Evolutionary conservation across 176 grass and related monocot species (phyloP).

Genomic region (Ensete glaucum): DNA sequence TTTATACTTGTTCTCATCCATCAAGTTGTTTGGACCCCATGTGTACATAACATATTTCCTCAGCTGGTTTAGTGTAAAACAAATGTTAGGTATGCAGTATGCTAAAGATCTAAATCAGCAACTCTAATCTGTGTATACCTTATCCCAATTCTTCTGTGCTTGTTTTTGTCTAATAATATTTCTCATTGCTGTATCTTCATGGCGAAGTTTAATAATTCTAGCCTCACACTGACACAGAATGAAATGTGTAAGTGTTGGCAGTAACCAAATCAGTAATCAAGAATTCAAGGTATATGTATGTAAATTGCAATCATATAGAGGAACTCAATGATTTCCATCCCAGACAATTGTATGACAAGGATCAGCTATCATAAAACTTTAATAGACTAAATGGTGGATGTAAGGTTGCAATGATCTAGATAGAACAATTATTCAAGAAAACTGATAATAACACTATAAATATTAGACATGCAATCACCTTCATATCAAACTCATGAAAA

Average conservation of each 20-base stretch:
- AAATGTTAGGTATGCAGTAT: slow-evolving; percentile 1
- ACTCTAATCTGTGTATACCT: slow-evolving; percentile 34
- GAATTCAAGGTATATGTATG: neutral
- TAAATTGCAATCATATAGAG: too few relatives aligned
- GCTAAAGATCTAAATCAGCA: neutral
- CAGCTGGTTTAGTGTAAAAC: slow-evolving; percentile 33
- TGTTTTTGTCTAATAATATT: slow-evolving; percentile 48
- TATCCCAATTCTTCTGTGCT: slow-evolving; percentile 76
- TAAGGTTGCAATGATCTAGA: too few relatives aligned
- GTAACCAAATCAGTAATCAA: neutral
- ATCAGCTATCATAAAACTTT: too few relatives aligned
- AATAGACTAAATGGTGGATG: too few relatives aligned
- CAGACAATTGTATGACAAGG: too few relatives aligned
- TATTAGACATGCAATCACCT: too few relatives aligned
- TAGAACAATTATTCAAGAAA: too few relatives aligned
- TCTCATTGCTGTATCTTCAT: slow-evolving; percentile 66
- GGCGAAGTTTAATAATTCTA: slow-evolving; percentile 55
- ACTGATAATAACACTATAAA: too few relatives aligned
- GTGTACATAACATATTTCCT: slow-evolving; percentile 98
- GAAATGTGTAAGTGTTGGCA: neutral
- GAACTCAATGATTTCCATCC: too few relatives aligned
- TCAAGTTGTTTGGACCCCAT: slow-evolving; percentile 80
- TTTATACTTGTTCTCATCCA: slow-evolving; percentile 50
- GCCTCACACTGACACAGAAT: slow-evolving; percentile 49
- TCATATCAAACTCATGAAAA: too few relatives aligned